A percentile compares a stretch with the other conserved stretches of the same genome.
These are phyloP conservation scores for Cyberlindnera galapagoensis DNA, from an alignment of 805 yeast species.

Conservation along the genomic window DNA sequence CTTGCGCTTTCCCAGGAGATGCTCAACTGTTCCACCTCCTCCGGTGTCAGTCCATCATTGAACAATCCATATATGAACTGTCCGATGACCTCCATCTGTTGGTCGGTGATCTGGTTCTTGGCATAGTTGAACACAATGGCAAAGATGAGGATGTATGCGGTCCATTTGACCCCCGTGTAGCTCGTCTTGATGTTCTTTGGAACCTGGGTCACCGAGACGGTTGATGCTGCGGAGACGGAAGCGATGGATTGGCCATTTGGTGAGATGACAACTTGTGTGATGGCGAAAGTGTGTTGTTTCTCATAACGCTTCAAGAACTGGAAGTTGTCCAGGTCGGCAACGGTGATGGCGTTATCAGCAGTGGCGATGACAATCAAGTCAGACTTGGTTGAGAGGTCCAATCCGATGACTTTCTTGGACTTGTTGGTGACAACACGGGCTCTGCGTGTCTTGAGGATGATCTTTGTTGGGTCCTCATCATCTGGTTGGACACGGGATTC, in stretches of 20 bases:
- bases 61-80: constrained; percentile 8
- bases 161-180: constrained; percentile 8
- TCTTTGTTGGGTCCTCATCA: constrained; percentile 2
- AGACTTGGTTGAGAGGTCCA: constrained; percentile 35
- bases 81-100: constrained; percentile 12
- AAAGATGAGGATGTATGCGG: constrained; percentile 7
- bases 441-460: constrained; percentile 27
- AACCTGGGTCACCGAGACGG: constrained; percentile 55
- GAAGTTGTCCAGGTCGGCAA: constrained; percentile 49
- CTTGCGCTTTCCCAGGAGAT: too few species aligned
- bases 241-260: constrained; percentile 63
- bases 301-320: constrained; percentile 42
- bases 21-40: constrained; percentile 2
- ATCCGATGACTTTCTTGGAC: constrained; percentile 49
- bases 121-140: constrained; percentile 6
- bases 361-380: constrained; percentile 37
- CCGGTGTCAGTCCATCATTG: constrained; percentile 9
- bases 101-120: constrained; percentile 10
- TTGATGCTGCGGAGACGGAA: constrained; percentile 70
- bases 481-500: constrained; percentile 19
- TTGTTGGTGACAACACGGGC: constrained; percentile 37
- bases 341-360: constrained; percentile 55
- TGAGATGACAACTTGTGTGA: constrained; percentile 66
- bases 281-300: constrained; percentile 73
- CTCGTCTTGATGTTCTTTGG: constrained; percentile 38